Evolutionary conservation across 129 eudicot genomes (phyloP), one percentile per base, ranked within the genome.

Genomic region (Artemisia annua): DNA sequence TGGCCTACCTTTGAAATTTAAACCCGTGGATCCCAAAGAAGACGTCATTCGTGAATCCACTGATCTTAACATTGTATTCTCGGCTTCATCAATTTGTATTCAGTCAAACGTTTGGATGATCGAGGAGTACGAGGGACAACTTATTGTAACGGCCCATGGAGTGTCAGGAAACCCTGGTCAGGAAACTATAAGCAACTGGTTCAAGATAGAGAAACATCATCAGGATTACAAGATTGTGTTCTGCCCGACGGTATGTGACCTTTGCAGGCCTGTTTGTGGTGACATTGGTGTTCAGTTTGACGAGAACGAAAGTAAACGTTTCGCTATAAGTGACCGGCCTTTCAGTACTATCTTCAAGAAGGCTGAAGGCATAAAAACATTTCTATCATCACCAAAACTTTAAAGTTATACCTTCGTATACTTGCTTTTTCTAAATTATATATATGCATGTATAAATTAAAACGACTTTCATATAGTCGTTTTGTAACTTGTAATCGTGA

Each of bases 131-230:
- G 75, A 84, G 0, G 74, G 71, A 16, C 61, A 55, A 17, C 61
- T 15, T 6, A 16, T 55, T 51, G 56, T 51, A 5, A 11, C 56
- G 17, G 17, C 15, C 56, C 17, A n/a, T 51, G 56, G 56, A 39
- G 46, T 39, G 46, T 39, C 56, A 1, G 56, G 56, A 51, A 51
- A 51, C 56, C 91, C 91, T 11, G 85, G 91, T 3, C 63, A 0
- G 2, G 80, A 73, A 54, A 84, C 87, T 3, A 1, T 84, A 14
- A 65, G 74, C 58, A 84, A 80, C 54, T 87, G 89, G 92, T 87
- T 87, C 74, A 84, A 73, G 81, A 84, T 87, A 18, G 78, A 73
- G 32, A 76, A 72, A 35, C 73, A 26, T 58, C 82, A 39, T 3
- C 46, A 30, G n/a, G 75, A 75, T 30, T 86, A 86, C 62, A 86